Conservation (phyloP, 2,329 filamentous ascomycete genomes). For the Cordyceps militaris region DNA sequence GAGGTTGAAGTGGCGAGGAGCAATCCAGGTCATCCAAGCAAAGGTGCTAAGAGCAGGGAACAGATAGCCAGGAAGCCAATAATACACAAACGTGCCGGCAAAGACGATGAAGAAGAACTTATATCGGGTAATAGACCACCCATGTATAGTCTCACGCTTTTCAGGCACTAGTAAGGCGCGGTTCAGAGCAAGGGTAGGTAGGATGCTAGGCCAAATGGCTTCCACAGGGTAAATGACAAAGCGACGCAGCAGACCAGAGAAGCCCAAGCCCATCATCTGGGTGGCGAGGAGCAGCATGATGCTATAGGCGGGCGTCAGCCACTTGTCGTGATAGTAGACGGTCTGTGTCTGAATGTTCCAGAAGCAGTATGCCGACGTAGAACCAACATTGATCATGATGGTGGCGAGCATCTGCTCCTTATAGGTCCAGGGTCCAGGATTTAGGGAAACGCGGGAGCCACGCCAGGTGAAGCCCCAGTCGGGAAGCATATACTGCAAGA, state of each 20-base stretch:
- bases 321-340: conserved; percentile 16
- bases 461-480: conserved; percentile 12
- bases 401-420: conserved; percentile 35
- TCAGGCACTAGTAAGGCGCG: conserved; percentile 24
- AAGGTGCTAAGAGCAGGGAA: conserved; percentile 36
- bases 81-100: conserved; percentile 34
- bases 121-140: conserved; percentile 36
- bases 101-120: conserved; percentile 32
- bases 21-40: conserved; percentile 42
- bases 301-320: conserved; percentile 23
- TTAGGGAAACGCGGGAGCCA: conserved; percentile 24
- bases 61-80: conserved; percentile 37
- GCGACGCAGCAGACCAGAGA: conserved; percentile 27
- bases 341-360: conserved; percentile 30
- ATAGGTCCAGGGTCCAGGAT: conserved; percentile 32
- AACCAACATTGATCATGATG: conserved; percentile 31
- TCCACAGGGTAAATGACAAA: conserved; percentile 20
- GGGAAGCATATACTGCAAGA: background rate
- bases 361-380: conserved; percentile 30
- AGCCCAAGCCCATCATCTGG: conserved; percentile 28
- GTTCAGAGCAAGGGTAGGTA: conserved; percentile 21
- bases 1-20: conserved; percentile 34
- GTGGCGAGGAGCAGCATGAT: conserved; percentile 26
- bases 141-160: conserved; percentile 29
- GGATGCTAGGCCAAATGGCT: conserved; percentile 15